Base-by-base conservation (phyloP, 129 eudicot species). In the Calendula officinalis region DNA sequence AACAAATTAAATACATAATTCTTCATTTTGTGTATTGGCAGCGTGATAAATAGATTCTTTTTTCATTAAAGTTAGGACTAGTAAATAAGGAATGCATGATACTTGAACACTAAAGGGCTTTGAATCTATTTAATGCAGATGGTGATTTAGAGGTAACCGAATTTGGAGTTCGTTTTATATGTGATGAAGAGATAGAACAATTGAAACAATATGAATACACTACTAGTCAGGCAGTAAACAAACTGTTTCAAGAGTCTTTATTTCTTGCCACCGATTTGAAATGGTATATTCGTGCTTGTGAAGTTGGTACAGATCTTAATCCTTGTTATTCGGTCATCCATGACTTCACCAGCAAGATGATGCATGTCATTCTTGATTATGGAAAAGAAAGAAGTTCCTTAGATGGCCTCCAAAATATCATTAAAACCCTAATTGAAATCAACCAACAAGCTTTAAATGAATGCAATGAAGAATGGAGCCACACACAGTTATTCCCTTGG, bases 101-200 rank as follows among this genome's bases (percentile, higher is more conserved):
- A 2, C 5, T 12, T 9, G 5, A 46, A 13, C 4, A 46, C 12
- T 22, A 52, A 1, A 52, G 34, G 36, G 6, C 9, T 16, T n/a
- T 22, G 30, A 22, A 22, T 22, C 30, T 22, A 22, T 22, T 22
- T 22, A 22, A 22, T 62, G 54, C 67, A 62, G 67, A 44, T 62
- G 41, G 22, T 44, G n/a, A 62, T 30, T 30, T 62, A 62, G 6
- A 6, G 27, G 41, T 62, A 10, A 43, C 17, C 3, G n/a, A 44
- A 12, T 62, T 11, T 62, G 67, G 67, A 3, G 67, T 62, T 30
- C 22, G 17, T 43, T n/a, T 44, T 43, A 62, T 62, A 27, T 7
- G 12, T 8, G 4, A 62, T 32, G 54, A 27, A 33, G 8, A 62
- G 54, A 43, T 62, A 43, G 5, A 11, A 41, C n/a, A 7, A 11